Evolutionary conservation across 2,329 filamentous ascomycete species (phyloP), one percentile per base, ranked within the genome.

Genomic region (Penicillium sclerotigenum): DNA sequence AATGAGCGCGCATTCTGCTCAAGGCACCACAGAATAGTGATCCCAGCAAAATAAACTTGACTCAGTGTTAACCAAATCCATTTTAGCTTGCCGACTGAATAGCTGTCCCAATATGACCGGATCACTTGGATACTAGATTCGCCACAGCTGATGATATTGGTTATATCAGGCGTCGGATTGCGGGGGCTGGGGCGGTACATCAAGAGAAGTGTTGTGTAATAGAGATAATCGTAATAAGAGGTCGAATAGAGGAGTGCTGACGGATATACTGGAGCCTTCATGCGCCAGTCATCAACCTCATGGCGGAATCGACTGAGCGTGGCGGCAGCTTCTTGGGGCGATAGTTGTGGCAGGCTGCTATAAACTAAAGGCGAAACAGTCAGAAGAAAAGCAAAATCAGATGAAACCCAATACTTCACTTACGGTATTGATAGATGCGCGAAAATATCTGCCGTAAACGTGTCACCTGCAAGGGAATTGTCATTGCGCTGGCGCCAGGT

Each of bases 51-150:
- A 46, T 75, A 75, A 18, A 72, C 57, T 51, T 75, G 72, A 53
- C 71, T 73, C 29, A 75, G 60, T 1, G 73, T 75, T 45, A 75
- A 62, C 73, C 73, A 75, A 37, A 75, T 73, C 73, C 73, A 75
- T 57, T 75, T 75, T 18, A 75, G 60, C 52, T 75, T 74, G 36
- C 72, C 72, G 29, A 70, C 62, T 0, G 72, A 71, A 45, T 73
- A 75, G 47, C 65, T 73, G 55, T 74, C 72, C 71, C 72, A 75
- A 47, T 74, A 75, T 1, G 72, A 74, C 24, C 71, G 69, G 16
- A 75, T 70, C 6, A 75, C 68, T 40, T 73, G 69, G 16, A 75
- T 68, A 48, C 71, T 73, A 36, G 72, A 72, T 52, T 75, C 69
- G 6, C 72, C 72, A 51, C 73, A 75, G 58, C 69, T 71, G 47